Conservation (phyloP, 306 rosid genomes). For the Casuarina cunninghamiana region DNA sequence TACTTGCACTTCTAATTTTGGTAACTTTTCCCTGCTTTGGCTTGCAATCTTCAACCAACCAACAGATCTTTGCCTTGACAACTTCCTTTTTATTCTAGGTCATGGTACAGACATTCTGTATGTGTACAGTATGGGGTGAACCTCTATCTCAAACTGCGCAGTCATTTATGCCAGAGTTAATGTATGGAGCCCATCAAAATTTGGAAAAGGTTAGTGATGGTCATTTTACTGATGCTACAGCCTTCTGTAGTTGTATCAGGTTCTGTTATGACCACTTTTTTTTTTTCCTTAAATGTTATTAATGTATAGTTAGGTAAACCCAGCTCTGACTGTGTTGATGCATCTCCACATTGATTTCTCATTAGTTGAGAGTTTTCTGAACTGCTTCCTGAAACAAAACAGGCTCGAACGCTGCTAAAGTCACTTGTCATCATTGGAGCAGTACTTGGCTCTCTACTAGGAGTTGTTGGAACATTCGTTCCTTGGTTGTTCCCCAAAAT, state of each 20-base stretch:
- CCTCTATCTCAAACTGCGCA: constrained; percentile 98
- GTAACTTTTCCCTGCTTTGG: constrained; percentile 22
- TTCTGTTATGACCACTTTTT: neutral
- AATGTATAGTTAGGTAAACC: neutral
- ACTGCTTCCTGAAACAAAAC: constrained; percentile 29
- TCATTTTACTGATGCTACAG: neutral
- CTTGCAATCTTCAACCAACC: constrained; percentile 21
- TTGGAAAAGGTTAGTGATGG: constrained; percentile 65
- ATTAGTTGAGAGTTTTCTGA: constrained; percentile 23
- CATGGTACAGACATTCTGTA: constrained; percentile 77
- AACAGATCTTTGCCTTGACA: constrained; percentile 25
- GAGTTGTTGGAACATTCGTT: constrained; percentile 68
- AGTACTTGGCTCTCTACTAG: constrained; percentile 60
- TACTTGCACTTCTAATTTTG: constrained; percentile 10
- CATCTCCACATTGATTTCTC: neutral
- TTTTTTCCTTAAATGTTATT: neutral
- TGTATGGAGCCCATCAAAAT: constrained; percentile 61
- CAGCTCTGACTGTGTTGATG: neutral
- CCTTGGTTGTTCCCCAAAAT: constrained; percentile 77
- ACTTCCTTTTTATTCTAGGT: constrained; percentile 53
- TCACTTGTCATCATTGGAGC: constrained; percentile 75
- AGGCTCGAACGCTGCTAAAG: constrained; percentile 74
- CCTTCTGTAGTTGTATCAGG: too few species aligned
- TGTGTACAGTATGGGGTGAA: constrained; percentile 94
- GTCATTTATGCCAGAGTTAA: constrained; percentile 86